Evolutionary conservation across 1,284 basidiomycete species (phyloP).

Genomic region (Butyriboletus appendiculatus): DNA sequence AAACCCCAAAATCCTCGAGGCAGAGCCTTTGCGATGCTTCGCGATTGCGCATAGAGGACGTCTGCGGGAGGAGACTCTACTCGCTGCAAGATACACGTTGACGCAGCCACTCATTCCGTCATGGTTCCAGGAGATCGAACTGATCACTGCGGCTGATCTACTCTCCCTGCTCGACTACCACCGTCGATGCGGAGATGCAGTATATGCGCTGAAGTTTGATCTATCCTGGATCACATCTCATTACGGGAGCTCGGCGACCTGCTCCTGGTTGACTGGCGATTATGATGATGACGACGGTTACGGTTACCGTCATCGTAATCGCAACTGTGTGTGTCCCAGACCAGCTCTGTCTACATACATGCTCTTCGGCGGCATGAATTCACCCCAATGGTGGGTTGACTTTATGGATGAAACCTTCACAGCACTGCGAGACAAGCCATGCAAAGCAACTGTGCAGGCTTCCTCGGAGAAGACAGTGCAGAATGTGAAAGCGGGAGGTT

Average conservation of each 20-base stretch:
- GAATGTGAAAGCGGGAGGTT: neutral
- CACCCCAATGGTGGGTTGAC: slow-evolving; percentile 16
- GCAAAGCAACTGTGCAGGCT: slow-evolving; percentile 6
- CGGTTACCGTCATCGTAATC: no score
- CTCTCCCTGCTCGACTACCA: slow-evolving; percentile 24
- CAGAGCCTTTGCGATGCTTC: slow-evolving; percentile 21
- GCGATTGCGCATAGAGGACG: slow-evolving; percentile 13
- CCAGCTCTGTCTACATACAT: neutral
- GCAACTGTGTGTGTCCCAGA: neutral
- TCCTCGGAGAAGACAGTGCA: neutral
- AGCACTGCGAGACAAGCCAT: slow-evolving; percentile 16
- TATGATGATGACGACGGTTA: neutral
- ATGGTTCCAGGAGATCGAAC: slow-evolving; percentile 18
- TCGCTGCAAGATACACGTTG: slow-evolving; percentile 22
- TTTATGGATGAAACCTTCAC: slow-evolving; percentile 11
- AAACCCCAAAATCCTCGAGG: slow-evolving; percentile 13
- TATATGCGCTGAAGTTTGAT: slow-evolving; percentile 2
- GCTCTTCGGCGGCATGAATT: neutral
- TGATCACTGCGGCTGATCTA: slow-evolving; percentile 20
- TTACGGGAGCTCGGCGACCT: neutral
- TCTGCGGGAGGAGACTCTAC: slow-evolving; percentile 11
- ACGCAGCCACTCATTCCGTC: slow-evolving; percentile 18
- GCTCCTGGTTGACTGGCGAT: slow-evolving; percentile 4
- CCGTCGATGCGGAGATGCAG: slow-evolving; percentile 13
- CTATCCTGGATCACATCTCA: slow-evolving; percentile 5